Base-by-base conservation (phyloP, 75 land plant species). In the Ceratopteris richardii region DNA sequence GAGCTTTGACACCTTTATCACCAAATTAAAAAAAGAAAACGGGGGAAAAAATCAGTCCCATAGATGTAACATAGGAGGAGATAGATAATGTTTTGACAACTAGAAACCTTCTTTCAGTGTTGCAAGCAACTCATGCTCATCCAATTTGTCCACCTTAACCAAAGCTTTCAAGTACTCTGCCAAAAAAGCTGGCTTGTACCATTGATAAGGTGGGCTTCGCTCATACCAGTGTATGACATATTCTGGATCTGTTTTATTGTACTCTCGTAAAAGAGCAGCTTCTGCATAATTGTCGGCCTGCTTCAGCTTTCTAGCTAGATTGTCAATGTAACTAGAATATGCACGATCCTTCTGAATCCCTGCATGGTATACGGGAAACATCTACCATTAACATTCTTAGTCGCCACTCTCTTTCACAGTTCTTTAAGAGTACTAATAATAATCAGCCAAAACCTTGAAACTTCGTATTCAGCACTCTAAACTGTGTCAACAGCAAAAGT, bases 111-210 rank as follows among this genome's bases (percentile, higher is more conserved):
- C 76, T 62, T 86, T 91, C 52, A 95, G 68, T 50, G 96, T 90
- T 60, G 62, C 81, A 18, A 95, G 63, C 66, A 95, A 61, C 48
- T 84, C 78, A 67, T 91, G 86, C 17, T 80, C 80, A 57, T 90
- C 99, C 55, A 95, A 71, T 75, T 92, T 75, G 64, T 90, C 96
- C 56, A 84, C 85, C 62, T 72, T 82, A 37, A 90, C 96, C 24
- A 95, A 63, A 27, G 99, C 91, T 73, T 84, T 95, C 21, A 95
- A 82, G 74, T 95, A 95, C 61, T 90, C 99, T 40, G 96, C 68
- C 53, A 95, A 65, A 31, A 97, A 91, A 43, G 83, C 64, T 12
- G 85, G 73, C 51, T 80, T 90, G n/a, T 73, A 73, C 63, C 91
- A 97, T 36, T 89, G 70, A 36, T 84, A 71, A 43, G 91, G 96